Evolutionary conservation across 108 stramenopile genomes (phyloP), one percentile per base, ranked within the genome.

Genomic region (Mediolabrus comicus): DNA sequence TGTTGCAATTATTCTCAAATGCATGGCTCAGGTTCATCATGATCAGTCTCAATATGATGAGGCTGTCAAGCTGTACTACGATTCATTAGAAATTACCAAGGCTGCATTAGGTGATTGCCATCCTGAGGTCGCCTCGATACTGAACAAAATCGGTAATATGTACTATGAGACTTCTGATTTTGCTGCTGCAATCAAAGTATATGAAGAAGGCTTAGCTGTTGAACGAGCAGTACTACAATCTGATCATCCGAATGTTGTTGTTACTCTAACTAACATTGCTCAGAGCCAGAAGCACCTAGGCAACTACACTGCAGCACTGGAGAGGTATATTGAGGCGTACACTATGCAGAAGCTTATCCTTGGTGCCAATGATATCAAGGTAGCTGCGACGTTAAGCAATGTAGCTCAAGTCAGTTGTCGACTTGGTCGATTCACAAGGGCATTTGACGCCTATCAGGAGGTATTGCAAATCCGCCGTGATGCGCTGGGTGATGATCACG

Each of bases 141-240:
- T 90, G 19, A 90, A 90, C 71, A 86, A 86, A 65, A 65, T 87
- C 25, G 89, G 89, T n/a, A 90, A 90, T 54, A 30, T 90, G 46
- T 73, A 81, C 25, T 90, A 86, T 52, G 89, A 90, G 51, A 62
- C 70, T 64, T 60, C 79, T 7, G 69, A 84, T 32, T 77, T 85
- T 27, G 67, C 76, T 16, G 58, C 78, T 5, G 89, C 89, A 16
- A 66, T 90, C 64, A 57, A 53, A 12, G 80, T 75, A 33, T 90
- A 90, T 62, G 65, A 77, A 28, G 65, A 87, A 46, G 86, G 86
- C 13, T 79, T 87, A 16, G 41, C 69, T 4, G 77, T 90, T n/a
- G 89, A 90, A 61, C 60, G 59, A 17, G 52, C 41, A 1, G 75
- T 87, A 3, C 62, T 87, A 7, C 65, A 76, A 32, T 34, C 43